Evolutionary conservation across 2,329 filamentous ascomycete genomes (phyloP), one percentile per base, ranked within the genome.

Genomic region (Colletotrichum melonis): DNA sequence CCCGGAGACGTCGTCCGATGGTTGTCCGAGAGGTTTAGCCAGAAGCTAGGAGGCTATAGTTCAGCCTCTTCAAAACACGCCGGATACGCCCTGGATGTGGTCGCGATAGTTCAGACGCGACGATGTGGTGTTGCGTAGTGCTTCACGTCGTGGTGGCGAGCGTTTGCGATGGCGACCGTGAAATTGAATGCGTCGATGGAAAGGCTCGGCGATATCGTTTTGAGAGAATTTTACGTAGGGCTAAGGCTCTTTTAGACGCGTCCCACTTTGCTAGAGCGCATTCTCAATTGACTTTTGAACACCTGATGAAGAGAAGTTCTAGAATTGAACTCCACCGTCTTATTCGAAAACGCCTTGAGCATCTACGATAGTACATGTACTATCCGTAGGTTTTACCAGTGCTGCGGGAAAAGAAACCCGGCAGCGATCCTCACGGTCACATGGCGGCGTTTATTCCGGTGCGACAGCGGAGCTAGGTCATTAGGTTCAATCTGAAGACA

Each of bases 201-300:
- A 46, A 49, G 28, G 30, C 54, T 72, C 60, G 70, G 67, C 60
- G 35, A 22, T 66, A 66, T 63, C 32, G 22, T 35, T 24, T 26
- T 56, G 46, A 54, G 42, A 30, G 52, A 54, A 16, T 38, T 56
- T 65, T 24, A 42, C 32, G 28, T 63, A 35, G 59, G 60, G 55
- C 70, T 69, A 70, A 49, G 28, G 55, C 3, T 35, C 66, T 67
- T 56, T 12, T 63, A 38, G 67, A 49, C 56, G 60, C 60, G 71
- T 73, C 67, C 67, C 71, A 73, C 71, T 71, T 73, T 30, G 55
- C 8, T 49, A 22, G 32, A n/a, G 28, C 16, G n/a, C 16, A 30
- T 30, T 26, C 26, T 46, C n/a, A 52, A 24, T 38, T 11, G 56
- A 57, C 26, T 38, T 14, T 30, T 11, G 22, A 22, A 19, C 1